Evolutionary conservation across 139 green algal genomes (phyloP).

Genomic region (Micractinium conductrix): DNA sequence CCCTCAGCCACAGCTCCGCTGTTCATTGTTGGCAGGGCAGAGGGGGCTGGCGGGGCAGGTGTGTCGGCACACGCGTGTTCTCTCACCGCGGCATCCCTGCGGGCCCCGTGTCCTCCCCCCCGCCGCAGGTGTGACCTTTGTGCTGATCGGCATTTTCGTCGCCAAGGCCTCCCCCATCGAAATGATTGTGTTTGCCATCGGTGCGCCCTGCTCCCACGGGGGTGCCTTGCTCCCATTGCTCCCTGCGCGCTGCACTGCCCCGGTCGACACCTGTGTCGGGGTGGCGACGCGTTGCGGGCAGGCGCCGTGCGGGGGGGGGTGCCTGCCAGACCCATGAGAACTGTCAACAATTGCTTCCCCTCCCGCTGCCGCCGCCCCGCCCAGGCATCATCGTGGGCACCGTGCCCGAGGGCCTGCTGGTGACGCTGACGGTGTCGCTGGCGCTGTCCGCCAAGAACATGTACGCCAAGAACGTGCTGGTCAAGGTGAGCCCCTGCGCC

Average conservation of each 20-base stretch:
- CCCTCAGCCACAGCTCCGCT: too few relatives aligned
- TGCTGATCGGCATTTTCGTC: slow-evolving; percentile 83
- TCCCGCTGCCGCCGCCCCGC: neutral
- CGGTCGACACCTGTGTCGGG: too few relatives aligned
- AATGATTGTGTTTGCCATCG: slow-evolving; percentile 71
- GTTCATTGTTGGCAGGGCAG: too few relatives aligned
- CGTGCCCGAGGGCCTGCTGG: slow-evolving; percentile 97
- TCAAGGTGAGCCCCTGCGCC: slow-evolving; percentile 41
- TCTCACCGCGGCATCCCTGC: too few relatives aligned
- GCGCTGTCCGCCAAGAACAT: slow-evolving; percentile 96
- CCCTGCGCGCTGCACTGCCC: too few relatives aligned
- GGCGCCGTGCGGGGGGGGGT: too few relatives aligned
- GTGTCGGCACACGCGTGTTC: too few relatives aligned
- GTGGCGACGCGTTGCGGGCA: too few relatives aligned
- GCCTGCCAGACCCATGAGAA: too few relatives aligned
- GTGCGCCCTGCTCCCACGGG: neutral
- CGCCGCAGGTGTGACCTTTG: slow-evolving; percentile 45
- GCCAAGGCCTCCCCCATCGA: slow-evolving; percentile 47
- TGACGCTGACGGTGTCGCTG: slow-evolving; percentile 98
- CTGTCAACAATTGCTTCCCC: too few relatives aligned
- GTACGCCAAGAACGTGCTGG: slow-evolving; percentile 77
- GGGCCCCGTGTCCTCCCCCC: neutral
- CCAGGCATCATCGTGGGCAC: slow-evolving; percentile 86
- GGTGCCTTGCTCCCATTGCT: too few relatives aligned
- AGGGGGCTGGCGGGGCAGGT: too few relatives aligned